Base-by-base conservation (phyloP, 2,329 filamentous ascomycete species). In the Tothia fuscella region DNA sequence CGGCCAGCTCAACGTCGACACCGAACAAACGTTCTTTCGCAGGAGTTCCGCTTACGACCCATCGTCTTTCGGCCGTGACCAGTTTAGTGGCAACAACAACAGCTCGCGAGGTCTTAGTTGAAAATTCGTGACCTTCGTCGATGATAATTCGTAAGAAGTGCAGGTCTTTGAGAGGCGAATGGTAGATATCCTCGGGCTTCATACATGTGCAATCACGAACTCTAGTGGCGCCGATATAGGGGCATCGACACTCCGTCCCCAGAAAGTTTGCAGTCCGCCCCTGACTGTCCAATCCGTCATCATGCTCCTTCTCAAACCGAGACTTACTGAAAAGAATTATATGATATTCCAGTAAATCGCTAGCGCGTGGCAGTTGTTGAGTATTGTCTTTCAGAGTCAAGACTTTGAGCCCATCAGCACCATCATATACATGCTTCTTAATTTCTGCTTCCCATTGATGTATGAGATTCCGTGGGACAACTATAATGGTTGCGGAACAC, bases 41-140 rank as follows among this genome's bases (percentile, higher is more conserved):
- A 2, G 89, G 89, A 0, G 89, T 96, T 43, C 89, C 89, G 1
- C 84, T 93, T 1, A 94, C 81, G 3, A 93, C 76, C 89, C 89
- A 95, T 7, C 82, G 76, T 14, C 84, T 74, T 35, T 86, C 79
- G 13, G 86, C 64, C 28, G 55, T 59, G 4, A 70, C 56, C 19
- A 79, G 65, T 38, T 68, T 62, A 26, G 70, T 61, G 4, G 76
- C 62, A 6, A 78, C 64, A 13, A 68, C 56, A 4, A 73, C 66
- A 24, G 75, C 72, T 34, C 66, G 71, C 1, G 76, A 85, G 2
- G 61, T 71, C 1, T 73, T 74, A 28, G 82, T 80, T 0, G 85
- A 84, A 45, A 94, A 78, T 45, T 74, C 82, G 56, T 95, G 87
- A 0, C 89, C 89, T 66, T 95, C 89, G 49, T 96, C 89, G 14